Base-by-base conservation (phyloP, 2,329 filamentous ascomycete species). In the Acarospora socialis region DNA sequence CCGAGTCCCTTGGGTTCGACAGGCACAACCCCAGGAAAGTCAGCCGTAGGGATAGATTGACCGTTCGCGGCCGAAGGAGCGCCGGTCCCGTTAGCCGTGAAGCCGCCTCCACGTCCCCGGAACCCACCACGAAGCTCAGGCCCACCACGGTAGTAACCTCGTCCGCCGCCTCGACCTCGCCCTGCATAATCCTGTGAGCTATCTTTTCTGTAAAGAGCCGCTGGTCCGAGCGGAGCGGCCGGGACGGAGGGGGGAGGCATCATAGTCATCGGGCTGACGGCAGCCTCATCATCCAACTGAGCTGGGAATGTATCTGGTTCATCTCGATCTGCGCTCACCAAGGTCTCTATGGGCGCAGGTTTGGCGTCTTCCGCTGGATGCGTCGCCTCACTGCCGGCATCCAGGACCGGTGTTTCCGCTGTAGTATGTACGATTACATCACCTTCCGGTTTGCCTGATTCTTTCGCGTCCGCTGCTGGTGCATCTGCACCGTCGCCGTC, bases 1-100 rank as follows among this genome's bases (percentile, higher is more conserved):
- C 68, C 69, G 67, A 82, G 57, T 4, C 64, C 65, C 31, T 56
- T 55, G 5, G 61, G 54, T 37, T 56, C 49, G 35, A 44, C 37
- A 34, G 56, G 54, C 40, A 51, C 37, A 21, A 46, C 36, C 45
- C 50, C 51, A 28, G 51, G 39, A 43, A 47, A 29, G 34, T 46
- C 20, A 45, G 46, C 10, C 46, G 40, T 30, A 46, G 43, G 28
- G 50, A 46, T 38, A 45, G 44, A 33, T 46, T 51, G 5, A 44
- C 46, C 21, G 50, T 47, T 21, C 23, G 30, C 34, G 40, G 29
- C 38, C 42, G 42, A 26, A 22, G 18, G 19, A 16, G 12, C 16
- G 21, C 28, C 23, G 12, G 30, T 26, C 17, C 42, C 45, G 36
- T 49, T 49, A 20, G 40, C 23, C 22, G 45, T 38, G 18, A 49